Base-by-base conservation (phyloP, 148 eudicot species). In the Beta vulgaris region DNA sequence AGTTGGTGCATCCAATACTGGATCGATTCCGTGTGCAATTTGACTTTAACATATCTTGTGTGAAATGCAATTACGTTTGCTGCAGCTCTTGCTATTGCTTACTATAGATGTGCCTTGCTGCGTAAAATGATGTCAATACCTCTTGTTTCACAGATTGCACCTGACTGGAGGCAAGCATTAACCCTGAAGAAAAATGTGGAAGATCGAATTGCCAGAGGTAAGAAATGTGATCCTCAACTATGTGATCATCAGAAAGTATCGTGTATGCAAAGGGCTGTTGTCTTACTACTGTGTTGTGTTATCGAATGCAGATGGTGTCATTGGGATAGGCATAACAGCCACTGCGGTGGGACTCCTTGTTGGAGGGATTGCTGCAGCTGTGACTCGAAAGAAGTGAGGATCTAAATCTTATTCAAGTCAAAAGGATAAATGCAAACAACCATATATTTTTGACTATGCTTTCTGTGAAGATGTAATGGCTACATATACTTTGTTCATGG, bases 141-240 rank as follows among this genome's bases (percentile, higher is more conserved):
- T 60, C 25, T 29, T 80, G 21, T 36, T 15, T 78, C 36, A 44
- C 71, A 91, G 98, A 89, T 91, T 85, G 92, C 91, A 63, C 97
- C 98, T 25, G 97, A 91, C 75, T 89, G 94, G 97, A 91, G 95
- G 84, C 95, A 91, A 81, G 98, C 98, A 67, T 79, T 86, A 74
- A 83, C 87, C 72, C 87, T 93, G 67, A 91, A 93, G 86, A 90
- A 93, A 79, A 79, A 84, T 13, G 83, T 91, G 49, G 98, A 89
- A 83, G 97, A 93, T 51, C 75, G 78, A 72, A 85, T 91, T 32
- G 85, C 98, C 32, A 91, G 89, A 86, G 97, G 98, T 91, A 58
- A 74, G 77, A 29, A 32, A 54, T 36, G 46, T 53, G 18, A 15
- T 29, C 37, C 21, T 67, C 28, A 8, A 10, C 7, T 49, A 34